Evolutionary conservation across 805 yeast species (phyloP), one percentile per base, ranked within the genome.

Genomic region (Sugiyamaella boreocaroliniensis): DNA sequence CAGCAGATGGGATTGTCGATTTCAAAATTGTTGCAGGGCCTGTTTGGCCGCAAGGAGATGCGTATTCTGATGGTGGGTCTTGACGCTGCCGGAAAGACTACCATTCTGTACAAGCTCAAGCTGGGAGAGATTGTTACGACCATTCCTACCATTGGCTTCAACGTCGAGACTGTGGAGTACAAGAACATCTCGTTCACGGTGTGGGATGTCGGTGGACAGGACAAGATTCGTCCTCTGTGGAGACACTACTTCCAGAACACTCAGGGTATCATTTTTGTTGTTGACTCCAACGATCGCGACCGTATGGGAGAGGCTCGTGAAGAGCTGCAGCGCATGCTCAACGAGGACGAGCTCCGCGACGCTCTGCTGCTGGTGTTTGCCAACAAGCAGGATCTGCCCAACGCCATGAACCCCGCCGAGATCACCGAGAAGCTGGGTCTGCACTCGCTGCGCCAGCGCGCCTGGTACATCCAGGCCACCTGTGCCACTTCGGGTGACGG

Each of bases 151-250:
- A 89, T 89, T 73, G 97, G 97, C 68, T 89, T 89, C 83, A 89
- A 89, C 73, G 97, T 89, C 64, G 97, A 89, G 76, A 89, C 97
- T 57, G 96, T 89, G 67, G 96, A 89, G 78, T 89, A 89, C 80
- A 89, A 89, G 78, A 89, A 89, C 83, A 88, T 89, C 73, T 85
- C 95, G 44, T 89, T 89, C 77, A 89, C 96, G 56, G 97, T 89
- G 60, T 89, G 97, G 98, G 98, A 92, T 82, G 97, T 90, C 65
- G 98, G 98, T 86, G 98, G 98, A 82, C 98, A 92, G 79, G 97
- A 89, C 75, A 90, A 90, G 77, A 92, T 92, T 69, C 87, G 98
- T 78, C 97, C 98, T 55, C 79, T 92, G 74, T 92, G 98, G 98
- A 86, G 97, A 82, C 95, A 92, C 76, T 92, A 92, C 74, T 92